Base-by-base conservation (phyloP, 2,329 filamentous ascomycete genomes). In the Sphaerulina vaccinii region DNA sequence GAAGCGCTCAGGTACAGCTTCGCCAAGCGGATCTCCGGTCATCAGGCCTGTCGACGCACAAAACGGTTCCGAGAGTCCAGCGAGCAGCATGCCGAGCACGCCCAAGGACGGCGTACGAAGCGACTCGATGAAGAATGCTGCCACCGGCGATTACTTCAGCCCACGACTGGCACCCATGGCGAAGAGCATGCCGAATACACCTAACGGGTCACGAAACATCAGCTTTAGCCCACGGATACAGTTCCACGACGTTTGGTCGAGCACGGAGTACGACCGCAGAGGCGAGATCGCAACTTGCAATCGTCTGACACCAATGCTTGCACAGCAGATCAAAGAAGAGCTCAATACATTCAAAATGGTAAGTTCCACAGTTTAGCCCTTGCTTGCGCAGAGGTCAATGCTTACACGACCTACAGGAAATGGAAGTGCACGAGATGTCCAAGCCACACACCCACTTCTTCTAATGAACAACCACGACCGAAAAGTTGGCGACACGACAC, bases 371-470 rank as follows among this genome's bases (percentile, higher is more conserved):
- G 2, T 10, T 5, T 6, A 15, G 11, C 8, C 16, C 43, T 2
- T 13, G n/a, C n/a, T 18, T 8, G 19, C 18, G 19, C 19, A 13
- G 46, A 50, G 2, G 13, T 48, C n/a, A 60, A 55, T 57, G 60
- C 76, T 81, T 71, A 82, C 63, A 33, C 38, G 33, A 15, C n/a
- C 8, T 9, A 13, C 11, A 97, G 93, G 93, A 99, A 77, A 99
- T 99, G 93, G 93, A 97, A 78, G 93, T 99, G 66, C 93, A 99
- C 72, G 93, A 97, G 75, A 89, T 87, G 70, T 97, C 93, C 62
- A 99, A 97, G 78, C 91, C 96, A 68, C 96, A 99, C 79, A 99
- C 93, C 65, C 93, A 99, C 81, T 99, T 99, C 82, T 97, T 99
- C 80, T 99, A 83, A 92, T 73, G 75, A 79, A 35, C 32, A 44